Base-by-base conservation (phyloP, 371 early-diverging fungal genomes). In the Mortierella sp. region DNA sequence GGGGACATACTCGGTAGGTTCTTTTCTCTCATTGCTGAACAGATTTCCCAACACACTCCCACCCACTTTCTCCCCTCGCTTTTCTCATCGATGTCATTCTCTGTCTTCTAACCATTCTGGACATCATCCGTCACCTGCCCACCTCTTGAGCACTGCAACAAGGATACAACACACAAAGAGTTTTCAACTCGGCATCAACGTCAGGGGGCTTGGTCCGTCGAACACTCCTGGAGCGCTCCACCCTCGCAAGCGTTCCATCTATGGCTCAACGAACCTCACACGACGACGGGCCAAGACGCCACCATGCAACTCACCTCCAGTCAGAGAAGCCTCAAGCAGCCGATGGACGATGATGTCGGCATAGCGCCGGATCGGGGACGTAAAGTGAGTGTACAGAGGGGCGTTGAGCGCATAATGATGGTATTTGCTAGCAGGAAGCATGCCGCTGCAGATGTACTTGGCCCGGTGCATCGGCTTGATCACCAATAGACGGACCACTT, bases 311-410 rank as follows among this genome's bases (percentile, higher is more conserved):
- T 71, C 65, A 80, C 81, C 81, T 69, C 79, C 78, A 50, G 66
- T 57, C 46, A 90, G 57, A 5, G 87, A 83, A 34, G 84, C 81
- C 37, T 83, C 82, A 23, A 95, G 80, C 70, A 89, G 84, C 8
- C 99, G 93, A 76, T 99, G 99, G 4, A 99, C 99, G 65, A 99
- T 83, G 50, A 99, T 85, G 86, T 99, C 99, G 50, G 99, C 94
- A 81, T 97, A 99, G 50, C 99, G 91, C 48, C 99, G 92, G 69
- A 99, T 99, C 8, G 99, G 99, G 3, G 99, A 98, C 5, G 99
- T 98, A 69, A 98, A 98, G 70, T 98, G 99, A n/a, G 99, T 97
- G 82, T 98, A 98, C 31, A 95, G 78, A 1, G 90, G 92, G 0
- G 92, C 89, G 62, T 92, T 93, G 54, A 98, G 83, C 2, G 96